Conservation (phyloP, 148 eudicot species). For the Diospyros lotus region DNA sequence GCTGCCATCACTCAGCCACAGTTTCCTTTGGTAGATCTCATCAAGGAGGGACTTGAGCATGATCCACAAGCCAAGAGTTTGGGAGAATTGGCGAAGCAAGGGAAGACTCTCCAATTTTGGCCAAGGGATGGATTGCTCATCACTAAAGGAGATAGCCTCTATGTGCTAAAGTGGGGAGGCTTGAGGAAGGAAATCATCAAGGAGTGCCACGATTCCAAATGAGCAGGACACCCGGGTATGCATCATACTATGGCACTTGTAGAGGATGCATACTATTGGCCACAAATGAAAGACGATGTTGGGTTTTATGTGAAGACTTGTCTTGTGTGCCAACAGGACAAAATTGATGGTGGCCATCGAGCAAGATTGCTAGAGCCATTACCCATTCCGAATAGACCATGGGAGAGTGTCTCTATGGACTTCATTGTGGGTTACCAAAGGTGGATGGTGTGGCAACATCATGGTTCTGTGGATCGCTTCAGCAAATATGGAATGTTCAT, state of each 20-base stretch:
- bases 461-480: not conserved
- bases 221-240: not conserved
- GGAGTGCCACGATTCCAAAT: not conserved
- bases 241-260: not conserved
- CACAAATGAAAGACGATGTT: not conserved
- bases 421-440: not conserved
- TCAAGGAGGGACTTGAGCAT: not conserved
- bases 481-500: not conserved
- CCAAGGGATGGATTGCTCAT: not conserved
- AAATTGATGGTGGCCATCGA: not conserved
- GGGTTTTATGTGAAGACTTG: not conserved
- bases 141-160: not conserved
- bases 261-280: not conserved
- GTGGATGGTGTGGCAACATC: not conserved
- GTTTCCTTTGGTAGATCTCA: no score
- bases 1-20: no score
- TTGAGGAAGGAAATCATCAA: not conserved
- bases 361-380: not conserved
- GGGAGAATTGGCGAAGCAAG: not conserved
- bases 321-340: slow-evolving; percentile 9
- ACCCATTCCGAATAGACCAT: not conserved
- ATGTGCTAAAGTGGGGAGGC: not conserved
- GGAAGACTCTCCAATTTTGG: not conserved
- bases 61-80: not conserved
- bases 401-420: not conserved